These are phyloP conservation scores for Xerocomellus amylosporus DNA, from an alignment of 768 basidiomycete genomes.

Conservation along the genomic window DNA sequence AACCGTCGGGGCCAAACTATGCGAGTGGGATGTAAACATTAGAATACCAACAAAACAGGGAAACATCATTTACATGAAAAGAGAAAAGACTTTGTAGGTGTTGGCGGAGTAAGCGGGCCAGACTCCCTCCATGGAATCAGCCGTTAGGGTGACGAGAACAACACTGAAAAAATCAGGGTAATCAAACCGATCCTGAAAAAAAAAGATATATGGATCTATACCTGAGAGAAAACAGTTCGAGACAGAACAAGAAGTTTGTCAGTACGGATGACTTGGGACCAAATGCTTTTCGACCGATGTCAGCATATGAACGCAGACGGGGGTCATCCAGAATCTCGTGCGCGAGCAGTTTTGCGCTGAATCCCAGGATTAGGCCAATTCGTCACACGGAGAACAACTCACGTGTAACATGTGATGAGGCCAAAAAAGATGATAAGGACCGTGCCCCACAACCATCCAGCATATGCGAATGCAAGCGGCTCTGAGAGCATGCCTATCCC, in stretches of 20 bases:
- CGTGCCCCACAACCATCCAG: conserved; percentile 84
- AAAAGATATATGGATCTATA: conserved; percentile 28
- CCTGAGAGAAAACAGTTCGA: conserved; percentile 86
- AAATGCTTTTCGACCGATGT: conserved; percentile 88
- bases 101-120: conserved; percentile 63
- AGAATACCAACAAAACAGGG: not conserved
- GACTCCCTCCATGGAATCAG: conserved; percentile 78
- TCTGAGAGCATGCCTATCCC: conserved; percentile 90
- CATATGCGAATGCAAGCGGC: conserved; percentile 87
- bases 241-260: conserved; percentile 73
- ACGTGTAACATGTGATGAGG: conserved; percentile 87
- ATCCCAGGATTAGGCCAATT: conserved; percentile 4
- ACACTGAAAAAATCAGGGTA: conserved; percentile 47
- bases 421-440: conserved; percentile 74
- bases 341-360: conserved; percentile 85
- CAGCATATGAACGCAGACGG: conserved; percentile 76
- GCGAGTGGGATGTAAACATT: conserved; percentile 3
- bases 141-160: conserved; percentile 84
- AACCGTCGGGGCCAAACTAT: conserved; percentile 77
- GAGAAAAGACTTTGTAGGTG: conserved; percentile 73
- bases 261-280: conserved; percentile 65
- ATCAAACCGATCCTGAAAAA: not conserved
- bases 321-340: conserved; percentile 68
- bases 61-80: conserved; percentile 55
- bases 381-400: conserved; percentile 28